Evolutionary conservation across 352 stramenopile genomes (phyloP), one percentile per base, ranked within the genome.

Genomic region (Phytophthora aleatoria): DNA sequence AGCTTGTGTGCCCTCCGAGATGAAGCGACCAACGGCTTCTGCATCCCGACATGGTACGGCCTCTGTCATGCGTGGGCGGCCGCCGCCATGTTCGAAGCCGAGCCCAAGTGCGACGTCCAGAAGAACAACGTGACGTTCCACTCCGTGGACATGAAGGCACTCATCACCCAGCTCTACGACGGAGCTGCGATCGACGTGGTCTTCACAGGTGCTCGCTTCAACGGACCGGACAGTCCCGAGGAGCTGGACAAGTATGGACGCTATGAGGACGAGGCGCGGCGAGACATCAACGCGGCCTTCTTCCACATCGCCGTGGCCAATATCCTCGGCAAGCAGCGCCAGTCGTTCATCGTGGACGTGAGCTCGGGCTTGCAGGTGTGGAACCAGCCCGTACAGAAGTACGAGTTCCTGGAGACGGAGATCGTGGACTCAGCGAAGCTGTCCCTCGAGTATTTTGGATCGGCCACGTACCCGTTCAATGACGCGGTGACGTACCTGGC

Each of bases 331-430:
- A 70, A 74, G 27, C 68, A 79, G 13, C 67, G 70, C 1, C 50
- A 73, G 48, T 59, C 73, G 9, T 84, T 89, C 60, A 71, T 89
- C 26, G 50, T 87, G 13, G 80, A 89, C 53, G 70, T 81, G 26
- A 69, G 64, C 31, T 44, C 67, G 2, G 67, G 67, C 49, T 61
- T 60, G 13, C 61, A 74, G 35, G 78, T 91, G 20, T 90, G 75
- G 79, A 90, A 89, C 66, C 71, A 86, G 54, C 81, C 81, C 0
- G 69, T 90, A 30, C 58, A 73, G 26, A 77, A 61, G 53, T 90
- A 83, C 59, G 48, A 79, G 48, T 53, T 84, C 33, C 3, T 67
- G 15, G 53, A 76, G 27, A 35, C 64, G 49, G 50, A 66, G 35
- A 68, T 81, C 38, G 52, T 81, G 51, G 64, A 73, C 24, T 49